A percentile compares a stretch with the other conserved stretches of the same genome.
Conservation (phyloP, 768 basidiomycete genomes). For the Hypholoma sublateritium region DNA sequence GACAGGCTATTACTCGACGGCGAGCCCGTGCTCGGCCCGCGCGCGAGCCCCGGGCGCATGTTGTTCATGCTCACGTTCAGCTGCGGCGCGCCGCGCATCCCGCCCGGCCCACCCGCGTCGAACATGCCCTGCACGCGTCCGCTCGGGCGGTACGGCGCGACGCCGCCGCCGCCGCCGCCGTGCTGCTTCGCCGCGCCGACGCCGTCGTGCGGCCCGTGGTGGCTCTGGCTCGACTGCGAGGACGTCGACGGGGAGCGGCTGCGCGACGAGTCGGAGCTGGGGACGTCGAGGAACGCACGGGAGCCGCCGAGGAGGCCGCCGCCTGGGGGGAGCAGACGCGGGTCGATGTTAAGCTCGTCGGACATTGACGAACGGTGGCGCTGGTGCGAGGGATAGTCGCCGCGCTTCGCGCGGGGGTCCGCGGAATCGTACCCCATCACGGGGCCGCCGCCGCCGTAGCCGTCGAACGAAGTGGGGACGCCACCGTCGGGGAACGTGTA, state of each 20-base stretch:
- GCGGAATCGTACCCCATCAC: neutral
- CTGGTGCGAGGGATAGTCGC: neutral
- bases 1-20: constrained; percentile 11
- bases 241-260: constrained; percentile 31
- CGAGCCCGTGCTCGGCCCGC: constrained; percentile 17
- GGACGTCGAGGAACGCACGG: constrained; percentile 9
- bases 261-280: constrained; percentile 11
- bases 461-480: neutral
- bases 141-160: constrained; percentile 21
- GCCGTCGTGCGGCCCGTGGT: constrained; percentile 6
- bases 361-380: neutral
- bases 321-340: constrained; percentile 1
- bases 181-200: neutral
- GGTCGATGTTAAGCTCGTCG: constrained; percentile 4
- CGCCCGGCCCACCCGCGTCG: constrained; percentile 2
- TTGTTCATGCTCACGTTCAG: constrained; percentile 18
- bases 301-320: too few species aligned
- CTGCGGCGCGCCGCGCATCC: constrained; percentile 18
- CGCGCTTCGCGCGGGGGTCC: neutral
- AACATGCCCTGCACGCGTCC: constrained; percentile 27
- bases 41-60: constrained; percentile 10
- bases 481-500: neutral
- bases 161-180: constrained; percentile 11
- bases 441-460: neutral
- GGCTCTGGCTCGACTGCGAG: constrained; percentile 32